Conservation (phyloP, 352 stramenopile species). For the Globisporangium radiosum region DNA sequence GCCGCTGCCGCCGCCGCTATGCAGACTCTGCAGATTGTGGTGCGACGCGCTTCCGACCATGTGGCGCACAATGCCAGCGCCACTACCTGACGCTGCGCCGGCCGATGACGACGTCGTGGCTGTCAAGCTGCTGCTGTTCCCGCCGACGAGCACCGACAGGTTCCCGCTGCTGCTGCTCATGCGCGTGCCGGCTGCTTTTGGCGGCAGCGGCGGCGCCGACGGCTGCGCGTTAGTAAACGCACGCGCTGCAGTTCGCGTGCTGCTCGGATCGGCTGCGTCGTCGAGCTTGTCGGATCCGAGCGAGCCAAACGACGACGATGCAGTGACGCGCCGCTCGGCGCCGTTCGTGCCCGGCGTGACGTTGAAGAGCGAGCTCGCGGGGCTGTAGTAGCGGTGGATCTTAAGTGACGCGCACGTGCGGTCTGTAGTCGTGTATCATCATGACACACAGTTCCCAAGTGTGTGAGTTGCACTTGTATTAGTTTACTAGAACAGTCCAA, state of each 20-base stretch:
- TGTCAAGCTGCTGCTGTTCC: too few relatives aligned
- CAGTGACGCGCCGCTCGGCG: background rate
- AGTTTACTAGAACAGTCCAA: too few relatives aligned
- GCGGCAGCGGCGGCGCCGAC: slow-evolving; percentile 10
- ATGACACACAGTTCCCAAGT: too few relatives aligned
- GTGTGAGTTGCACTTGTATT: too few relatives aligned
- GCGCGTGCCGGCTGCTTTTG: background rate
- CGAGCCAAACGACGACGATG: slow-evolving; percentile 16
- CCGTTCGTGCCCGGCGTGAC: slow-evolving; percentile 22
- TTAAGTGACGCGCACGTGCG: slow-evolving; percentile 75
- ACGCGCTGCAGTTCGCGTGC: slow-evolving; percentile 1
- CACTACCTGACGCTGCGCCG: background rate
- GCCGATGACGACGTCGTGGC: background rate
- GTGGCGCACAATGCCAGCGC: slow-evolving; percentile 10
- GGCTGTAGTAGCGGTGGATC: slow-evolving; percentile 65
- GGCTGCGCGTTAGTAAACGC: slow-evolving; percentile 3
- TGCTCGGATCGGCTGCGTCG: background rate
- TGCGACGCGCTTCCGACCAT: slow-evolving; percentile 10
- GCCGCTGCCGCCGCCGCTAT: slow-evolving; percentile 8
- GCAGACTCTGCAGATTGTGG: slow-evolving; percentile 14
- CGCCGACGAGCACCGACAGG: background rate
- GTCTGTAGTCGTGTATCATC: slow-evolving; percentile 25
- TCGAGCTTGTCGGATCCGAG: slow-evolving; percentile 12
- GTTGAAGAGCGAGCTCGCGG: slow-evolving; percentile 60
- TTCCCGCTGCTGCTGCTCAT: slow-evolving; percentile 14